Base-by-base conservation (phyloP, 805 yeast genomes). In the Candida piceae region DNA sequence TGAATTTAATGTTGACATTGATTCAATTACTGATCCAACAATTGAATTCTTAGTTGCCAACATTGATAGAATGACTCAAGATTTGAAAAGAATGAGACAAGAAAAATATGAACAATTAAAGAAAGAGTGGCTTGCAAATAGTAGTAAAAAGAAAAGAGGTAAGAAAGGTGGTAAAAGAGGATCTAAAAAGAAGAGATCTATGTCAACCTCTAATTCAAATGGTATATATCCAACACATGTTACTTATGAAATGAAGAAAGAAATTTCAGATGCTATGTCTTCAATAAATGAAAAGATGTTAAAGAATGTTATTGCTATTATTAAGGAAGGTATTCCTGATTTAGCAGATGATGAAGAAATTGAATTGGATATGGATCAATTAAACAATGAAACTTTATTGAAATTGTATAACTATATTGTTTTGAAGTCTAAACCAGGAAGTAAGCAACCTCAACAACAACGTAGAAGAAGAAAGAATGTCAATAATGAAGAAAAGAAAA, bases 161-260 rank as follows among this genome's bases (percentile, higher is more conserved):
- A 66, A 65, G 53, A 67, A 64, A 45, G 50, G 50, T 4, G 45
- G 47, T 18, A 52, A 48, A 31, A 46, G 44, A 20, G 47, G 49
- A 29, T 28, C 32, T 27, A 38, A 36, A 37, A 41, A 42, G 38
- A 40, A 38, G 38, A 41, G 42, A 31, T 37, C 42, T 16, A 36
- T 35, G 12, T 43, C 50, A 10, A 32, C 47, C 1, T 34, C 44
- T 6, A 39, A 27, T 20, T 31, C 46, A 4, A 38, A 40, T 27
- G 45, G 45, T 19, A 38, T 54, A 17, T 58, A 60, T 33, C 64
- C 65, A 38, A 54, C 61, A 11, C 62, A 58, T 36, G 87, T 90
- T 36, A 85, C 96, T 0, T 93, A 86, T 57, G 97, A 89, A 55
- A 90, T 90, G 97, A 93, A 93, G 73, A 85, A 86, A 57, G 93